A percentile compares a stretch with the other conserved stretches of the same genome.
These are phyloP conservation scores for Streptanthus diversifolius DNA, from an alignment of 345 rosid species.

Conservation along the genomic window DNA sequence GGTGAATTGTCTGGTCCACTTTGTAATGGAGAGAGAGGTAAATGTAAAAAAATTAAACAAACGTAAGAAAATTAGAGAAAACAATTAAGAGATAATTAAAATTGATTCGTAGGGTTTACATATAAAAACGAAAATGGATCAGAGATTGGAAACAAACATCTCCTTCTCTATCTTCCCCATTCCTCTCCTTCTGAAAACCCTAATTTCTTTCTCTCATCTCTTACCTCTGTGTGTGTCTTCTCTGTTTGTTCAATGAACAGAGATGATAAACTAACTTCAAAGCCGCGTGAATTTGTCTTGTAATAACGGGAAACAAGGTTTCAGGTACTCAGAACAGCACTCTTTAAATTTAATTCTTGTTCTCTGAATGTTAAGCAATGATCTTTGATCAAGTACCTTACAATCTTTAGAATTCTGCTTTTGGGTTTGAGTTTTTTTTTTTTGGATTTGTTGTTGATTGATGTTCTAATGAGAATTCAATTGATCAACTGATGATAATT, in stretches of 20 bases:
- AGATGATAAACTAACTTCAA: constrained; percentile 22
- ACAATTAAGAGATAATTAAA: constrained; percentile 10
- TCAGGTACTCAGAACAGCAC: constrained; percentile 2
- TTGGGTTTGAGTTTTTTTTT: neutral
- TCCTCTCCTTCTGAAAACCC: constrained; percentile 27
- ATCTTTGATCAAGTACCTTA: neutral
- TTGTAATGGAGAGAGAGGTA: neutral
- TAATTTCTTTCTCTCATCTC: constrained; percentile 15
- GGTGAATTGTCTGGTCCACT: neutral
- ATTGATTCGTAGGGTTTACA: constrained; percentile 31
- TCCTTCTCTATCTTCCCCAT: constrained; percentile 11
- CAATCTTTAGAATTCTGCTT: neutral
- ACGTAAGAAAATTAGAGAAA: constrained; percentile 1
- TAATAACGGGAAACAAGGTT: neutral
- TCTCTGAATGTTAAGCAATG: constrained; percentile 1
- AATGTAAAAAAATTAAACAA: neutral
- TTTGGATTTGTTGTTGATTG: neutral
- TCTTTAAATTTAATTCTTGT: neutral
- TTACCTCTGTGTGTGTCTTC: neutral
- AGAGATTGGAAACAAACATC: constrained; percentile 25
- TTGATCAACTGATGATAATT: constrained; percentile 5
- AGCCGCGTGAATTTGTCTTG: neutral
- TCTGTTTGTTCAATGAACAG: constrained; percentile 1
- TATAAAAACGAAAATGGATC: constrained; percentile 32
- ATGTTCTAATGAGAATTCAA: no score